These are phyloP conservation scores for Colletotrichum sp. DNA, from an alignment of 2,329 filamentous ascomycete species.

Conservation along the genomic window DNA sequence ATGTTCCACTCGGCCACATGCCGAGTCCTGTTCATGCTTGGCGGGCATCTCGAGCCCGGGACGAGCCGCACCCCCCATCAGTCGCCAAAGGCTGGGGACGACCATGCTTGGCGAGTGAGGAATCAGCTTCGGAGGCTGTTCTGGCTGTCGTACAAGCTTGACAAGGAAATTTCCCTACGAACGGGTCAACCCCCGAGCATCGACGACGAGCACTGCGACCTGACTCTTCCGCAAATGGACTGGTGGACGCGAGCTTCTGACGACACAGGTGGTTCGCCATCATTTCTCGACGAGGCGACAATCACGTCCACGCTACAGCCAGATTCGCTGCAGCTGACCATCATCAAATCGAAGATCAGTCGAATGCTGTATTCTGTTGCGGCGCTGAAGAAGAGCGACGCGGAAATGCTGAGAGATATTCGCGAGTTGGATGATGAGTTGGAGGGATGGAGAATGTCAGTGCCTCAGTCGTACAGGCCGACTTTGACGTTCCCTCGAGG, in stretches of 20 bases:
- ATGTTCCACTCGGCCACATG: slow-evolving; percentile 50
- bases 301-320: slow-evolving; percentile 39
- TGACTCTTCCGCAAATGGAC: slow-evolving; percentile 50
- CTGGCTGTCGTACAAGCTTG: slow-evolving; percentile 59
- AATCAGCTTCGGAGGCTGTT: slow-evolving; percentile 49
- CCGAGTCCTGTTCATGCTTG: slow-evolving; percentile 54
- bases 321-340: slow-evolving; percentile 52
- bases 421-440: slow-evolving; percentile 62
- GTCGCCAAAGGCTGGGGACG: background rate
- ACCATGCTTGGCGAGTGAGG: slow-evolving; percentile 28
- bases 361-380: slow-evolving; percentile 54
- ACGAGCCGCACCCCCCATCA: slow-evolving; percentile 17
- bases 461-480: slow-evolving; percentile 51
- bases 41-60: slow-evolving; percentile 40
- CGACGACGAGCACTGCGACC: slow-evolving; percentile 56
- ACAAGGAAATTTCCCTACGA: slow-evolving; percentile 61
- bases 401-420: slow-evolving; percentile 59
- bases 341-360: slow-evolving; percentile 57
- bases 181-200: slow-evolving; percentile 58
- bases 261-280: slow-evolving; percentile 27
- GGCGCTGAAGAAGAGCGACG: slow-evolving; percentile 54
- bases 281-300: slow-evolving; percentile 4
- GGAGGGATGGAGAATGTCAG: slow-evolving; percentile 57
- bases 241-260: background rate
- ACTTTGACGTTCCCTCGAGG: slow-evolving; percentile 47